These are phyloP conservation scores for Leccinum incarnatum DNA, from an alignment of 768 basidiomycete genomes.

Conservation along the genomic window DNA sequence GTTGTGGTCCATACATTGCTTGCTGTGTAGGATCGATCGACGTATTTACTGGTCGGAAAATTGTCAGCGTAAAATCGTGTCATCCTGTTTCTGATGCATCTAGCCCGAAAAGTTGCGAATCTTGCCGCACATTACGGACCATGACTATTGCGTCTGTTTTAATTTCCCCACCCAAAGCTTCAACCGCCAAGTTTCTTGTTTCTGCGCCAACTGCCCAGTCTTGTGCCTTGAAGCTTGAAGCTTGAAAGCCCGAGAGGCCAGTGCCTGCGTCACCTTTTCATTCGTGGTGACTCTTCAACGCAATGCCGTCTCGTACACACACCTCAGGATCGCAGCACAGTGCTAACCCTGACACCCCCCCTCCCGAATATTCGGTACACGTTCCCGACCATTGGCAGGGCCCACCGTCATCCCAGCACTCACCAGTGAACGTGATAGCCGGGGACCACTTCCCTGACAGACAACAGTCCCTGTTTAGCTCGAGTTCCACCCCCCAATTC, in stretches of 20 bases:
- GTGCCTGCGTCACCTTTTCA: neutral
- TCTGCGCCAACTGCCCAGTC: neutral
- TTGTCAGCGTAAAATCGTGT: neutral
- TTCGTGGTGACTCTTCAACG: neutral
- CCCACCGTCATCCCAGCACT: conserved; percentile 18
- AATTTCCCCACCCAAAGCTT: neutral
- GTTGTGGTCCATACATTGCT: neutral
- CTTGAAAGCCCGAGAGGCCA: neutral
- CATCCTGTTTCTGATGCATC: neutral
- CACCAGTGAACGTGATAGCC: conserved; percentile 10
- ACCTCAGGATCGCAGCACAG: conserved; percentile 16
- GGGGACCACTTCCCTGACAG: conserved; percentile 13
- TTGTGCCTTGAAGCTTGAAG: neutral
- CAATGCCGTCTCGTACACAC: conserved; percentile 16
- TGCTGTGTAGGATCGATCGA: neutral
- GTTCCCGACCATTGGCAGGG: conserved; percentile 12
- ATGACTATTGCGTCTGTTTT: neutral
- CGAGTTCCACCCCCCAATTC: conserved; percentile 15
- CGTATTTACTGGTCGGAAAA: neutral
- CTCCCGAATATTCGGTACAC: conserved; percentile 28
- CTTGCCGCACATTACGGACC: neutral
- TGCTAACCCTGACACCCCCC: conserved; percentile 28
- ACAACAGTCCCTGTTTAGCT: conserved; percentile 16
- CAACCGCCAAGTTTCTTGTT: neutral
- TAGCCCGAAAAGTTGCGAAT: neutral